Conservation (phyloP, 2,329 filamentous ascomycete species). For the Calonectria honghensis region DNA sequence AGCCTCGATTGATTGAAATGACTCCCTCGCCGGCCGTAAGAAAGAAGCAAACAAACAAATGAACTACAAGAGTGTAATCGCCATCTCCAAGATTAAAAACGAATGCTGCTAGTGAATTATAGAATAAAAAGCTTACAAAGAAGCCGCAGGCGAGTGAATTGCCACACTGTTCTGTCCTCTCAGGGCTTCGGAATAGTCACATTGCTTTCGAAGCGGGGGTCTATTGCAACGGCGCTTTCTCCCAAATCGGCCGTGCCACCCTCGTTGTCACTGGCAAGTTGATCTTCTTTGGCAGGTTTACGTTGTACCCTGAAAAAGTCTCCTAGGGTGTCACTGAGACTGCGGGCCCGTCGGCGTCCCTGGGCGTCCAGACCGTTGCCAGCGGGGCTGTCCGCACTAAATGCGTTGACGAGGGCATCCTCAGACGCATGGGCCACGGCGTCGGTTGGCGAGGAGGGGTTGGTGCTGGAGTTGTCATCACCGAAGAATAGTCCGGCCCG, state of each 20-base stretch:
- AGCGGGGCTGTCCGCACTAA: constrained; percentile 44
- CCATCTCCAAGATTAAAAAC: constrained; percentile 38
- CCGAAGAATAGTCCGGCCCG: constrained; percentile 74
- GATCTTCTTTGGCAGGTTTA: constrained; percentile 56
- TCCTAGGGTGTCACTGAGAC: constrained; percentile 65
- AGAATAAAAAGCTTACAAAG: constrained; percentile 42
- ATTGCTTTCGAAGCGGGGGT: constrained; percentile 30
- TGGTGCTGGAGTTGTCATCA: constrained; percentile 62
- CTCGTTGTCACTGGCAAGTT: constrained; percentile 49
- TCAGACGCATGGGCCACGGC: constrained; percentile 53
- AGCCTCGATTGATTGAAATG: constrained; percentile 50
- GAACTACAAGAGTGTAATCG: constrained; percentile 28
- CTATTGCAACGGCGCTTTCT: constrained; percentile 5
- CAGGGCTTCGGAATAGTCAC: constrained; percentile 31
- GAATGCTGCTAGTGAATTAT: constrained; percentile 42
- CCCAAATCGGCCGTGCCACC: constrained; percentile 41
- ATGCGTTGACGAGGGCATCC: constrained; percentile 48
- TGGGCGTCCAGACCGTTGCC: constrained; percentile 43
- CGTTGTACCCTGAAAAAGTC: constrained; percentile 62
- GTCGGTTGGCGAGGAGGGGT: constrained; percentile 35
- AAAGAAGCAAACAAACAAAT: constrained; percentile 24
- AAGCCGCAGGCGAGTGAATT: constrained; percentile 14
- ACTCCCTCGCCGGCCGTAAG: constrained; percentile 48
- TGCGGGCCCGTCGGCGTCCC: constrained; percentile 60
- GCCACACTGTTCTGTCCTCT: constrained; percentile 38